A percentile compares a stretch with the other conserved stretches of the same genome.
phyloP scores from a whole-genome alignment of 1,284 basidiomycete genomes.

The Cronartium quercuum region DNA sequence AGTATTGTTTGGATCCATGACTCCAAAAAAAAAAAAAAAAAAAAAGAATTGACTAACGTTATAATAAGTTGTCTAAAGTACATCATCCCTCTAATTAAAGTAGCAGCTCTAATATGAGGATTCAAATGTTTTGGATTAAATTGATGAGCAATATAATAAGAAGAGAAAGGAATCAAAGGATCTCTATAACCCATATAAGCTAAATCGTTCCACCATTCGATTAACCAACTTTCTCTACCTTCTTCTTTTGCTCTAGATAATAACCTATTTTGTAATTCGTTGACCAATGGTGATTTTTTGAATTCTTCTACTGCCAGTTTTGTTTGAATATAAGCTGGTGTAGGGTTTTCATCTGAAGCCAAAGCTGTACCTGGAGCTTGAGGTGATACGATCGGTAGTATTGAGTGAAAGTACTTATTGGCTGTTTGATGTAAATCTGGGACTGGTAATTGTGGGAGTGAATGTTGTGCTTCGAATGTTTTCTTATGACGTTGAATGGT shows the following conservation, averaged over 20 bases:
- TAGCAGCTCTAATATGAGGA: slow-evolving; percentile 62
- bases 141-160: slow-evolving; percentile 89
- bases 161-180: slow-evolving; percentile 85
- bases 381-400: slow-evolving; percentile 59
- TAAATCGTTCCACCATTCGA: slow-evolving; percentile 95
- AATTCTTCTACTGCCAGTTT: slow-evolving; percentile 53
- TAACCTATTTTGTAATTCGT: slow-evolving; percentile 72
- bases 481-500: too few relatives aligned
- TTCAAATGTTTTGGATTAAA: slow-evolving; percentile 50
- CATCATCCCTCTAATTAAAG: slow-evolving; percentile 72
- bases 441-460: slow-evolving; percentile 74
- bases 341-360: slow-evolving; percentile 40
- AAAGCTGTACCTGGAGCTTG: slow-evolving; percentile 41
- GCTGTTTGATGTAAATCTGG: slow-evolving; percentile 73
- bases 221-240: slow-evolving; percentile 70
- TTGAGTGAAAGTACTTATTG: slow-evolving; percentile 75
- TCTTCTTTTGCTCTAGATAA: slow-evolving; percentile 60
- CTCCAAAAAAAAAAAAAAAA: neutral
- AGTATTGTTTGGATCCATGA: neutral
- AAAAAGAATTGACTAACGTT: slow-evolving; percentile 55
- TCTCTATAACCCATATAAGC: slow-evolving; percentile 60
- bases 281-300: slow-evolving; percentile 62
- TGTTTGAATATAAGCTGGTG: slow-evolving; percentile 16
- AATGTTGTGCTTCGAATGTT: slow-evolving; percentile 53
- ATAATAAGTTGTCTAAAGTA: slow-evolving; percentile 75